Conservation (phyloP, 495 filamentous ascomycete genomes). For the Hypoxylon trugodes region DNA sequence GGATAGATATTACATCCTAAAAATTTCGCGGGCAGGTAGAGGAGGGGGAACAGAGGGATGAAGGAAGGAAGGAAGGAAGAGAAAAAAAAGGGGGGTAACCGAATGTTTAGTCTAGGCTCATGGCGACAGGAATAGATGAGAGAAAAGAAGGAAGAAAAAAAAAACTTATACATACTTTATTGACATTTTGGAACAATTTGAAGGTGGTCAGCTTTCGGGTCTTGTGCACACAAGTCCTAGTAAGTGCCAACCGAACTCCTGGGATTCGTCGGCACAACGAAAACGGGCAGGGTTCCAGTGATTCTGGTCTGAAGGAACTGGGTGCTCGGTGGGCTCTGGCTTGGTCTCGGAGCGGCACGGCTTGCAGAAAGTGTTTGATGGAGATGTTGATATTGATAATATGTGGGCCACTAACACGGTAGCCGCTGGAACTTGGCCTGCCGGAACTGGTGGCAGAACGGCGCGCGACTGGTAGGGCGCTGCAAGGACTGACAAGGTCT, state of each 20-base stretch:
- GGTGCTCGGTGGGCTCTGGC: constrained; percentile 37
- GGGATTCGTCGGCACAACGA: constrained; percentile 48
- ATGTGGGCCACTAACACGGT: constrained; percentile 41
- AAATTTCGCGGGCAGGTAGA: constrained; percentile 32
- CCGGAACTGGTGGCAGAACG: constrained; percentile 36
- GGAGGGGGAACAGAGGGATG: constrained; percentile 7
- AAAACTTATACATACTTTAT: constrained; percentile 67
- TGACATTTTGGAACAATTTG: constrained; percentile 64
- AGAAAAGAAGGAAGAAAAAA: constrained; percentile 35
- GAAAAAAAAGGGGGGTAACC: constrained; percentile 30
- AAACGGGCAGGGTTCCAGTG: constrained; percentile 42
- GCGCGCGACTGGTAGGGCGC: constrained; percentile 31
- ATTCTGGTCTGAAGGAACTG: constrained; percentile 36
- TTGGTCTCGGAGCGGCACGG: constrained; percentile 45
- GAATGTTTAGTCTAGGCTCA: constrained; percentile 20
- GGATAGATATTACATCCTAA: constrained; percentile 39
- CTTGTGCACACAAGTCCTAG: constrained; percentile 41
- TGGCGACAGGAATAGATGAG: constrained; percentile 31
- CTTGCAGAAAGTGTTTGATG: constrained; percentile 45
- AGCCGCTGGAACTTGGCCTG: constrained; percentile 36
- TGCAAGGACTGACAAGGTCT: constrained; percentile 18
- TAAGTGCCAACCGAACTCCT: constrained; percentile 43
- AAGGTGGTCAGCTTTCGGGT: constrained; percentile 54
- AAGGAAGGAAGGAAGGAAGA: constrained; percentile 25
- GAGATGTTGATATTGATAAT: constrained; percentile 43